A percentile compares a stretch with the other conserved stretches of the same genome.
Evolutionary conservation across 2,329 filamentous ascomycete species (phyloP).

Genomic region (Arthrobotrys iridis): DNA sequence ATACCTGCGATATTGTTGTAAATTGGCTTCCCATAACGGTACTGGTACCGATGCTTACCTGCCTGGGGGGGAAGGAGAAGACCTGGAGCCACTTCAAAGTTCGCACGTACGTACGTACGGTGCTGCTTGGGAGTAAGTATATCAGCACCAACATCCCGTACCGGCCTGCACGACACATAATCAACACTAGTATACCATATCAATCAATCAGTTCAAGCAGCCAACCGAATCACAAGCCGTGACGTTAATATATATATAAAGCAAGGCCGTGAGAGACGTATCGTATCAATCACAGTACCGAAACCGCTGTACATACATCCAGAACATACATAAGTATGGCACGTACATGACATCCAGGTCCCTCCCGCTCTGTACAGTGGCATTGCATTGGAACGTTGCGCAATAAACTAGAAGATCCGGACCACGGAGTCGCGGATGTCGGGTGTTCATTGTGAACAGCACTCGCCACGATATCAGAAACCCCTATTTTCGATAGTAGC

Average conservation of each 20-base stretch:
- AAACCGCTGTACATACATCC: too few species aligned
- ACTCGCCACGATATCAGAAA: conserved; percentile 34
- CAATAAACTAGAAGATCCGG: conserved; percentile 35
- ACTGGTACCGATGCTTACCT: neutral
- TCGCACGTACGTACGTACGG: too few species aligned
- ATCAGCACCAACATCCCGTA: neutral
- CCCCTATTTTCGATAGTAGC: conserved; percentile 7
- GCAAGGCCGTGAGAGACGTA: too few species aligned
- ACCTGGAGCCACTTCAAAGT: too few species aligned
- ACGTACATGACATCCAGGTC: conserved; percentile 24
- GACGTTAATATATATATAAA: too few species aligned
- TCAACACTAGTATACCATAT: too few species aligned
- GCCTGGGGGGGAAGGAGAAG: too few species aligned
- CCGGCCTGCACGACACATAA: conserved; percentile 2
- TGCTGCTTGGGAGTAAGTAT: too few species aligned
- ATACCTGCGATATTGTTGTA: neutral
- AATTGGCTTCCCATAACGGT: neutral
- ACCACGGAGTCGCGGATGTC: conserved; percentile 39
- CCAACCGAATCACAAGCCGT: too few species aligned
- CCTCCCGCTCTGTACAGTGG: conserved; percentile 26
- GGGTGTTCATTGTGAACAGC: conserved; percentile 4
- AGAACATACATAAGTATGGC: conserved; percentile 18
- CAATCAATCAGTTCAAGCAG: neutral
- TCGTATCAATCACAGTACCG: conserved; percentile 26
- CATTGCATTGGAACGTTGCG: conserved; percentile 46